Evolutionary conservation across 371 early-diverging fungal genomes (phyloP).

Genomic region (Rhizopus delemar): DNA sequence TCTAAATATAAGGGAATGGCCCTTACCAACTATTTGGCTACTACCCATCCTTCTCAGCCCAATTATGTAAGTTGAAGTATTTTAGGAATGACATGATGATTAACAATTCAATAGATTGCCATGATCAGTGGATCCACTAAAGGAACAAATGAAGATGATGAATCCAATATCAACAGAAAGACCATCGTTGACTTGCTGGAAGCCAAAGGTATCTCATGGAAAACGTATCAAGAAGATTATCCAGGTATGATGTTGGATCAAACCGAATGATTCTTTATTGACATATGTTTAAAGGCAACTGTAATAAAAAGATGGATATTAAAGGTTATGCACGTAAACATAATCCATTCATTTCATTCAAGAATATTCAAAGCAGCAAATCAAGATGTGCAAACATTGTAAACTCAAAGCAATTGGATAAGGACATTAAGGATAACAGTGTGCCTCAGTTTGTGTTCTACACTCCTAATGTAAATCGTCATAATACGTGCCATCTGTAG

Average conservation of each 20-base stretch:
- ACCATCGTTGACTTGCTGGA: constrained; percentile 68
- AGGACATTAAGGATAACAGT: constrained; percentile 43
- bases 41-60: constrained; percentile 46
- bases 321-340: constrained; percentile 55
- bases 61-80: constrained; percentile 38
- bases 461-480: constrained; percentile 45
- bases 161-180: constrained; percentile 35
- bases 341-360: constrained; percentile 64
- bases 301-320: constrained; percentile 34
- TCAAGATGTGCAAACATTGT: constrained; percentile 58
- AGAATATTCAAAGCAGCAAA: constrained; percentile 43
- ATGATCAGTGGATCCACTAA: constrained; percentile 50
- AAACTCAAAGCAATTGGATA: constrained; percentile 46
- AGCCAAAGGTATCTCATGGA: constrained; percentile 63
- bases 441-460: constrained; percentile 64
- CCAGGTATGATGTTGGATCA: constrained; percentile 33
- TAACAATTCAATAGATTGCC: constrained; percentile 26
- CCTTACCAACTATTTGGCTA: constrained; percentile 40
- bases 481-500: too few species aligned
- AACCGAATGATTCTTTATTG: too few species aligned
- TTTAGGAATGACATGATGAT: not conserved
- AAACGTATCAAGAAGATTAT: constrained; percentile 64
- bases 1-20: constrained; percentile 27
- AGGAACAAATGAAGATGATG: constrained; percentile 47
- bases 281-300: not conserved